Base-by-base conservation (phyloP, 169 alveolate species). In the Cryptosporidium ubiquitum region DNA sequence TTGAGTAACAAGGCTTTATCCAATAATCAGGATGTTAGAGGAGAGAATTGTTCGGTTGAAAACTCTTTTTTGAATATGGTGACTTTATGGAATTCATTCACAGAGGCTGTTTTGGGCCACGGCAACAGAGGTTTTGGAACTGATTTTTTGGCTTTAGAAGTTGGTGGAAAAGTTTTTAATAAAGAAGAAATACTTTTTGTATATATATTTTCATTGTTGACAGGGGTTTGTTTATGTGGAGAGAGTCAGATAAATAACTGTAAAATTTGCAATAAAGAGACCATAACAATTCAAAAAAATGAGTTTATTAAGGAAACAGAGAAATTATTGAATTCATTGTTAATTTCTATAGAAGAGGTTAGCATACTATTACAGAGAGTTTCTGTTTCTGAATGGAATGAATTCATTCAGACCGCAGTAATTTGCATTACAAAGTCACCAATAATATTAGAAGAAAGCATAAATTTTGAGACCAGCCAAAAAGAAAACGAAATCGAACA, bases 311-410 rank as follows among this genome's bases (percentile, higher is more conserved):
- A 42, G n/a, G n/a, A 40, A 29, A 26, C 66, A 18, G 31, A 60
- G 61, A 64, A 44, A 12, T 9, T 18, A 14, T 23, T 64, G 5
- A 37, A 49, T 79, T 58, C 89, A 40, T 37, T 79, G 23, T 20
- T 79, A 79, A 23, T 42, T 64, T 61, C 89, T 39, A 79, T 79
- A 23, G 89, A 79, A n/a, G 73, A 40, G 52, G 68, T 79, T 10
- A 79, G 89, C 9, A 79, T 79, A 23, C 26, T 79, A 79, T 29
- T 79, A 26, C 89, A 79, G 37, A 79, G 89, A 79, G 58, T 64
- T 7, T 60, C 68, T 42, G 75, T 39, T 23, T 42, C 75, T 3
- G 75, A 79, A n/a, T 79, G 89, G 89, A 79, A 79, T 64, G 89
- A 79, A 16, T 79, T 79, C 61, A 79, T 79, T n/a, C 55, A 79